A percentile compares a stretch with the other conserved stretches of the same genome.
phyloP scores from a whole-genome alignment of 495 filamentous ascomycete genomes.

The Parathielavia hyrcaniae region DNA sequence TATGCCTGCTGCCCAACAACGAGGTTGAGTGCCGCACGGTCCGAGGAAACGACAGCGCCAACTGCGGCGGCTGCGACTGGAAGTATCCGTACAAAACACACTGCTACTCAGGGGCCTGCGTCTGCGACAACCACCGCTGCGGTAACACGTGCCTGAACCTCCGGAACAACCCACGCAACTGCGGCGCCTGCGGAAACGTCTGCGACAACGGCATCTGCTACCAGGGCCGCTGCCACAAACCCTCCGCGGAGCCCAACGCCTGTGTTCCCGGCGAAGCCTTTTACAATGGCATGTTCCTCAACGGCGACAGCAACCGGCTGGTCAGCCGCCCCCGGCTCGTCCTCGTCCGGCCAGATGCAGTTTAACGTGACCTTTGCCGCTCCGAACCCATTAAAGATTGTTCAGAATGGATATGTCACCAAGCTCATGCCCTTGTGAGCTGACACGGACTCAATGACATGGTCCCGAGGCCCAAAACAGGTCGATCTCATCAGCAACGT shows the following conservation, averaged over 20 bases:
- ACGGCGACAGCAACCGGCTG: no score
- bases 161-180: constrained; percentile 23
- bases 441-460: no score
- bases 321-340: no score
- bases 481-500: no score
- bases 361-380: no score
- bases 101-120: constrained; percentile 15
- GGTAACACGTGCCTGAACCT: constrained; percentile 19
- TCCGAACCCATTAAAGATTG: no score
- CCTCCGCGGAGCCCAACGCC: not conserved
- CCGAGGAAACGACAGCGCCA: constrained; percentile 11
- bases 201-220: constrained; percentile 23
- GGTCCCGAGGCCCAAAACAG: no score
- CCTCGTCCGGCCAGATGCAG: no score
- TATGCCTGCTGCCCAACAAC: not conserved
- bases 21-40: not conserved
- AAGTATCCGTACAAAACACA: constrained; percentile 12
- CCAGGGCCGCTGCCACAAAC: constrained; percentile 18
- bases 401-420: no score
- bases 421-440: no score
- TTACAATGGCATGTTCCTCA: no score
- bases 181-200: constrained; percentile 20
- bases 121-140: constrained; percentile 17
- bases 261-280: no score
- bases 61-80: constrained; percentile 23